These are phyloP conservation scores for Cornus suecica DNA, from an alignment of 148 eudicot genomes.

Conservation along the genomic window DNA sequence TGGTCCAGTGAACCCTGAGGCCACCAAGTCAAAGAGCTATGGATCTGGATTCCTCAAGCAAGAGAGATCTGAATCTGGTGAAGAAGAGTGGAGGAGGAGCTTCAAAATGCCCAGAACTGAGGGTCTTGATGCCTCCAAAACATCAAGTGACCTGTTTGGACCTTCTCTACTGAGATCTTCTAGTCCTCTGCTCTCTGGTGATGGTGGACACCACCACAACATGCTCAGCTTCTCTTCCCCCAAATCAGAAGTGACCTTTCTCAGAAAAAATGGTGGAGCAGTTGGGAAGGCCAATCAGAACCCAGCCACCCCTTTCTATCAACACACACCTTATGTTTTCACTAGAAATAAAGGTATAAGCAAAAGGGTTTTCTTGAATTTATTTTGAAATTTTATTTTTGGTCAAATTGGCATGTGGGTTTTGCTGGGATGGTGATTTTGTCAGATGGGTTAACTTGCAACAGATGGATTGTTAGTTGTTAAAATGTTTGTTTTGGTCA, in stretches of 20 bases:
- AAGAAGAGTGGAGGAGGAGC: constrained; percentile 26
- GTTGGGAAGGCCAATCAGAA: constrained; percentile 27
- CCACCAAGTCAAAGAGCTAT: constrained; percentile 19
- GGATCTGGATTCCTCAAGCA: constrained; percentile 56
- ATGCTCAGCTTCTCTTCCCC: constrained; percentile 70
- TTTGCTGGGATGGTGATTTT: neutral
- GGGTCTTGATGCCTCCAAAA: constrained; percentile 19
- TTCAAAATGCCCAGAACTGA: constrained; percentile 37
- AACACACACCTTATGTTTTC: constrained; percentile 23
- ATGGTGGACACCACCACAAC: constrained; percentile 31
- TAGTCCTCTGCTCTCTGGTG: constrained; percentile 20
- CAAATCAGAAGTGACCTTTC: constrained; percentile 30
- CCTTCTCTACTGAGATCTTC: constrained; percentile 41
- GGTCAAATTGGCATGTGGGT: constrained; percentile 9
- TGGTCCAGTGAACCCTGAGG: constrained; percentile 12
- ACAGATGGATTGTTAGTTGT: too few species aligned
- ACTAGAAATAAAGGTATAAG: constrained; percentile 36
- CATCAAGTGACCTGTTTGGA: constrained; percentile 11
- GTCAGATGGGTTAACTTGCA: constrained; percentile 6
- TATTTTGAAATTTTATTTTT: neutral
- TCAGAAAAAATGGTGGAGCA: constrained; percentile 29
- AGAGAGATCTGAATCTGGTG: constrained; percentile 50
- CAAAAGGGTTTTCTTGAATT: neutral
- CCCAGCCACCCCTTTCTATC: constrained; percentile 29
- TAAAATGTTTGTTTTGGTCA: too few species aligned